Evolutionary conservation across 1,284 basidiomycete genomes (phyloP), one percentile per base, ranked within the genome.

Genomic region (Mixia osmundae): DNA sequence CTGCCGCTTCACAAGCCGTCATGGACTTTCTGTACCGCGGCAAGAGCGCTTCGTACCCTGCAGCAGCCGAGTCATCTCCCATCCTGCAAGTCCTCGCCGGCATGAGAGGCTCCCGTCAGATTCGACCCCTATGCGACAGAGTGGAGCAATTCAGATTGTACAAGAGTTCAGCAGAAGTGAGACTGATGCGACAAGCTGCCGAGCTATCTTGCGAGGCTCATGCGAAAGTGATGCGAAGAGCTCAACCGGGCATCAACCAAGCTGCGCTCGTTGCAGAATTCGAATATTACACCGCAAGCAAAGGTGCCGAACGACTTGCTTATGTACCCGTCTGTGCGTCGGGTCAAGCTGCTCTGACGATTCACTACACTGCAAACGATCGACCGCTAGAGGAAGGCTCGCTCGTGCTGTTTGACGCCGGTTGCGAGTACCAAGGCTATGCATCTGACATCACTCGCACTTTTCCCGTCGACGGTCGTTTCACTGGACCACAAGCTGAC

Each of bases 361-460:
- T 94, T 43, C 85, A 94, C 49, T 91, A 91, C 52, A 87, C 82
- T 1, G 66, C 72, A 21, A 91, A 91, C 54, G 73, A 87, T 54
- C 76, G 78, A 40, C 50, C 74, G 21, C 57, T 85, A 5, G 61
- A 65, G 27, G 57, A 68, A 3, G 68, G 64, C n/a, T 80, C 91
- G 47, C 60, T 85, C 44, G 64, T 91, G 5, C 62, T 91, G 6
- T 69, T 91, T 39, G 85, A 94, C 47, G 85, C 83, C 4, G 51
- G 56, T 8, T 52, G 49, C 33, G 57, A 54, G 42, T 47, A 41
- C 25, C 82, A 76, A 45, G 80, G 80, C 33, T 97, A 97, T 52
- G 82, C 83, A 2, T 85, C 80, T 28, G 89, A 97, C 55, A 94
- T 97, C 48, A 94, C 85, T 5, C 76, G 89, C 27, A 85, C 87